Conservation (phyloP, 83 land plant species). For the Picea abies region DNA sequence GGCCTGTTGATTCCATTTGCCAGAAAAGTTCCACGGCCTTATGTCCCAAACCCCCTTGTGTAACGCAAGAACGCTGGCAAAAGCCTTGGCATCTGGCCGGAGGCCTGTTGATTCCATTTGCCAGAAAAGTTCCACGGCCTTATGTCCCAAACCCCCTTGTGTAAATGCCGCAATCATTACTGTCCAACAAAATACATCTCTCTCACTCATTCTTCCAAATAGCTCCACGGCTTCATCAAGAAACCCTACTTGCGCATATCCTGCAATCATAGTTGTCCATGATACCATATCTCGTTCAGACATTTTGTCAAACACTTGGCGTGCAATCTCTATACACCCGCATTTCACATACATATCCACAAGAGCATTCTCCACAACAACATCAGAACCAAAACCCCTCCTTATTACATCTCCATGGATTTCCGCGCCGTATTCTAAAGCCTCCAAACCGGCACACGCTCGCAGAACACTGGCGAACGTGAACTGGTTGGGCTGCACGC, state of each 20-base stretch:
- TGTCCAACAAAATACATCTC: too few relatives aligned
- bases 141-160: too few relatives aligned
- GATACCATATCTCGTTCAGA: constrained; percentile 20
- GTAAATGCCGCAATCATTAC: too few relatives aligned
- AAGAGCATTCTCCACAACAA: constrained; percentile 23
- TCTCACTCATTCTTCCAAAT: too few relatives aligned
- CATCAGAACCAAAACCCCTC: constrained; percentile 21
- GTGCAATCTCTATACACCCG: constrained; percentile 23
- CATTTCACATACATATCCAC: constrained; percentile 33
- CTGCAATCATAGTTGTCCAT: constrained; percentile 38
- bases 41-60: too few relatives aligned
- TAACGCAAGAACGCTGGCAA: too few relatives aligned
- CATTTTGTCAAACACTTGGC: constrained; percentile 21
- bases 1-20: too few relatives aligned
- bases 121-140: too few relatives aligned
- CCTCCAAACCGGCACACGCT: constrained; percentile 14
- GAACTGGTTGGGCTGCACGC: constrained; percentile 33
- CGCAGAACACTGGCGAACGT: constrained; percentile 26
- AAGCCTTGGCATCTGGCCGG: too few relatives aligned
- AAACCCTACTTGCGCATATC: constrained; percentile 22
- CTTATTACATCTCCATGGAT: constrained; percentile 23
- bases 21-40: too few relatives aligned
- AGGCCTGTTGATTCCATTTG: too few relatives aligned
- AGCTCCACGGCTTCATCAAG: constrained; percentile 12
- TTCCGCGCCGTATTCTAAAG: constrained; percentile 7